These are phyloP conservation scores for Stachybotrys chlorohalonatus DNA, from an alignment of 2,329 filamentous ascomycete genomes.

Conservation along the genomic window DNA sequence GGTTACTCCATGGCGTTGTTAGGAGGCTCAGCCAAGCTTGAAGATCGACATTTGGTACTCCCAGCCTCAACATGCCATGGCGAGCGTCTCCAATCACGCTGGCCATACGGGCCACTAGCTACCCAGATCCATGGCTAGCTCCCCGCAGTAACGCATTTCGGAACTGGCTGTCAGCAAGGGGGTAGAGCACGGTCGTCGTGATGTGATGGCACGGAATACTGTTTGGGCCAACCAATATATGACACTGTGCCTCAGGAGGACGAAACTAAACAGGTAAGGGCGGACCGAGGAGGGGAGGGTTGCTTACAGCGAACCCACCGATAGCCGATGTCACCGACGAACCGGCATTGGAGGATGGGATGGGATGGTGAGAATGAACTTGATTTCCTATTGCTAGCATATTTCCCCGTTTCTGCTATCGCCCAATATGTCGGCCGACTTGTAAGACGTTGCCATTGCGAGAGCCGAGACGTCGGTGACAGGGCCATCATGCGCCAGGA, in stretches of 20 bases:
- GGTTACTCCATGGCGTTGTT: not conserved
- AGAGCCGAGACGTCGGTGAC: too few species aligned
- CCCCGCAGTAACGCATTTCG: not conserved
- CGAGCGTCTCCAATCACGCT: not conserved
- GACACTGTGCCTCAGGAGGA: too few species aligned
- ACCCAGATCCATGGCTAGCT: not conserved
- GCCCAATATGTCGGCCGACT: too few species aligned
- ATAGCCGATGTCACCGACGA: not conserved
- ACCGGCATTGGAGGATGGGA: not conserved
- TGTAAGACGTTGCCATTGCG: too few species aligned
- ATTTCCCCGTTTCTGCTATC: not conserved
- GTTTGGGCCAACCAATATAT: too few species aligned
- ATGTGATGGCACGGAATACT: too few species aligned
- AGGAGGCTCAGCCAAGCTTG: not conserved
- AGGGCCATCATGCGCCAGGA: not conserved
- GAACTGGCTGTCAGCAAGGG: not conserved
- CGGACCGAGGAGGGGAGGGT: too few species aligned
- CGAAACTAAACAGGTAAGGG: too few species aligned
- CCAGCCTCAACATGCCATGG: not conserved
- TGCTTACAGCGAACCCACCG: not conserved
- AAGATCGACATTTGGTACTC: not conserved
- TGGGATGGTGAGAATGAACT: not conserved
- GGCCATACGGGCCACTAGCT: not conserved
- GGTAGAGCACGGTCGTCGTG: not conserved
- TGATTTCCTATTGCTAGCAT: not conserved